A percentile compares a stretch with the other conserved stretches of the same genome.
phyloP scores from a whole-genome alignment of 1,284 basidiomycete genomes.

The Cutaneotrichosporon arboriforme region DNA sequence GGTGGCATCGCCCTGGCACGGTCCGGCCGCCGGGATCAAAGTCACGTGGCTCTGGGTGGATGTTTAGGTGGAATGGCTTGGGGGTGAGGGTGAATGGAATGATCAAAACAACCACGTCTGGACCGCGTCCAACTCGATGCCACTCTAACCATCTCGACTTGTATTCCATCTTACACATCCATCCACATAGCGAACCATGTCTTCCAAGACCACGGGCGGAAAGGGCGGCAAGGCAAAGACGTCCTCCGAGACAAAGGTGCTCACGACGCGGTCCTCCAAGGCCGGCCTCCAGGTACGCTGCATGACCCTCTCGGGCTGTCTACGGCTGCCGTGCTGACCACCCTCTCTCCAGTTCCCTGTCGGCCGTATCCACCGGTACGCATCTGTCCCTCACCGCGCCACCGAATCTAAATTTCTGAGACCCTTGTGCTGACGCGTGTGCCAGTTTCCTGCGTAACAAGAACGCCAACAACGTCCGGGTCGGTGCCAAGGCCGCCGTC shows the following conservation, averaged over 20 bases:
- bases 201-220: constrained; percentile 45
- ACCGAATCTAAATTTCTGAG: neutral
- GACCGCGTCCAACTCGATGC: constrained; percentile 9
- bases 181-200: constrained; percentile 29
- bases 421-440: too few species aligned
- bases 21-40: neutral
- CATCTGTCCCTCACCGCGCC: neutral
- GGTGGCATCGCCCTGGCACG: too few species aligned
- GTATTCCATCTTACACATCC: constrained; percentile 14
- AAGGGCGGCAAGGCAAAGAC: constrained; percentile 52
- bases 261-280: constrained; percentile 70
- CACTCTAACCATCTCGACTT: constrained; percentile 2
- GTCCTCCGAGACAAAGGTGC: constrained; percentile 47
- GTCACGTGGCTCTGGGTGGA: neutral
- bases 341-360: constrained; percentile 41
- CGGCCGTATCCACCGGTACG: constrained; percentile 44
- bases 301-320: neutral
- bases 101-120: constrained; percentile 1
- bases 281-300: constrained; percentile 72
- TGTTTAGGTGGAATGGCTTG: neutral
- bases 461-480: constrained; percentile 78
- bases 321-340: constrained; percentile 1
- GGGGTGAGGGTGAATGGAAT: neutral
- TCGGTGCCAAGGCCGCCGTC: constrained; percentile 49
- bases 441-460: constrained; percentile 81